Evolutionary conservation across 192 early-diverging fungal genomes (phyloP).

Genomic region (Backusella morwellensis): DNA sequence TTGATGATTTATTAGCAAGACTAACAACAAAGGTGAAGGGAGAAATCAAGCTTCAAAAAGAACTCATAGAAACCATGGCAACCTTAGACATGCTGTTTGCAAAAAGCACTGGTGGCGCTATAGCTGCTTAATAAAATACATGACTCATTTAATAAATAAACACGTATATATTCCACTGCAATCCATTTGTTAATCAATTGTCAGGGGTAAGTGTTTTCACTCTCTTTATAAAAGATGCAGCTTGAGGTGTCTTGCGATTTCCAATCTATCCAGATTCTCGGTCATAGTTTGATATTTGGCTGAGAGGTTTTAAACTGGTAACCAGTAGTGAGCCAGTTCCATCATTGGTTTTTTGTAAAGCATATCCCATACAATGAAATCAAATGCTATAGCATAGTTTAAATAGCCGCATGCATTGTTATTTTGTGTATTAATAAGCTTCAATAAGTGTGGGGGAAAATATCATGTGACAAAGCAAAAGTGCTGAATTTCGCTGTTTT

Average conservation of each 20-base stretch:
- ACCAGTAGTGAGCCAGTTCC: no score
- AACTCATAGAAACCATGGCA: slow-evolving; percentile 75
- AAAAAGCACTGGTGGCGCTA: slow-evolving; percentile 21
- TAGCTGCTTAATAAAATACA: not conserved
- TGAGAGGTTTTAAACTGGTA: not conserved
- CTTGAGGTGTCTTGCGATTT: no score
- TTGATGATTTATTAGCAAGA: slow-evolving; percentile 73
- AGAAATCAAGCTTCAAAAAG: slow-evolving; percentile 82
- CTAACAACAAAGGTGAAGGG: slow-evolving; percentile 67
- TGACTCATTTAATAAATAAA: not conserved
- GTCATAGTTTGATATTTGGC: not conserved
- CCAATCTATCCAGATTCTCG: not conserved
- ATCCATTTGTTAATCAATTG: not conserved
- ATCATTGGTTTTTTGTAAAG: no score
- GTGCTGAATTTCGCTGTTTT: not conserved
- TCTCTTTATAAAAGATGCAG: no score
- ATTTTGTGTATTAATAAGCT: not conserved
- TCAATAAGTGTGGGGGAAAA: not conserved
- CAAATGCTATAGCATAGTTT: no score
- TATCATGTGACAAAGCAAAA: slow-evolving; percentile 25
- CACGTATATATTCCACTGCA: not conserved
- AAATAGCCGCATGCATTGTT: not conserved
- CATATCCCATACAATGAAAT: no score
- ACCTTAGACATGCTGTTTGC: slow-evolving; percentile 83
- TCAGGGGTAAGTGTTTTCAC: not conserved